Evolutionary conservation across 129 eudicot genomes (phyloP), one percentile per base, ranked within the genome.

Genomic region (Pseudognaphalium luteoalbum): DNA sequence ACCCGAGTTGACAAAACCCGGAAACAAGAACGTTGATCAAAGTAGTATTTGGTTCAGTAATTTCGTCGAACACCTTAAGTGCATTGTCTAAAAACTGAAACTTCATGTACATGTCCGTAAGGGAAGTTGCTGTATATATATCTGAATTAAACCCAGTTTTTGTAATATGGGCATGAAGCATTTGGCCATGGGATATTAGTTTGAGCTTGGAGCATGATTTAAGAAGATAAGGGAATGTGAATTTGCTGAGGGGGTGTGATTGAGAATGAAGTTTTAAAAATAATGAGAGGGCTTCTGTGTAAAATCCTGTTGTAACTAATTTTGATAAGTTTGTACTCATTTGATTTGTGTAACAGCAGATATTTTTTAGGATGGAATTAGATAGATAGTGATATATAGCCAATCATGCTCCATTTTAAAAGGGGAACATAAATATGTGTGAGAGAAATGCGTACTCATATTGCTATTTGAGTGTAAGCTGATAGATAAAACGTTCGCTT

Each of bases 1-100:
- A 42, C 80, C 92, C 88, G 44, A 88, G 87, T 0, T 66, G 81
- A 0, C 68, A 68, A 63, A 86, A 88, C 74, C 97, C 92, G 25
- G 96, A 88, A 66, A 93, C 73, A 7, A 76, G 34, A 59, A 79
- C 92, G 37, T 86, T 87, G 4, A 85, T 41, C 2, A 71, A 58
- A 0, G 86, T 71, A 0, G 81, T 51, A 75, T 73, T 85, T 77
- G 88, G 91, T 64, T 88, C 69, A 63, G 96, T 65, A 21, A 90
- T 83, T 88, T 85, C 96, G 69, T 88, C 92, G 81, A 90, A 90
- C 96, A 90, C 79, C 75, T 93, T 77, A 76, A 81, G 66, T n/a
- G 96, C 96, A 70, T 37, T 59, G 14, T 35, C 72, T 0, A 81
- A 7, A 3, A 72, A 35, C 65, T 52, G 68, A 32, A 85, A 66